Percentiles rank a stretch among this genome's conserved stretches.
Conservation (phyloP, 2,329 filamentous ascomycete genomes). For the Cucurbitaria berberidis region DNA sequence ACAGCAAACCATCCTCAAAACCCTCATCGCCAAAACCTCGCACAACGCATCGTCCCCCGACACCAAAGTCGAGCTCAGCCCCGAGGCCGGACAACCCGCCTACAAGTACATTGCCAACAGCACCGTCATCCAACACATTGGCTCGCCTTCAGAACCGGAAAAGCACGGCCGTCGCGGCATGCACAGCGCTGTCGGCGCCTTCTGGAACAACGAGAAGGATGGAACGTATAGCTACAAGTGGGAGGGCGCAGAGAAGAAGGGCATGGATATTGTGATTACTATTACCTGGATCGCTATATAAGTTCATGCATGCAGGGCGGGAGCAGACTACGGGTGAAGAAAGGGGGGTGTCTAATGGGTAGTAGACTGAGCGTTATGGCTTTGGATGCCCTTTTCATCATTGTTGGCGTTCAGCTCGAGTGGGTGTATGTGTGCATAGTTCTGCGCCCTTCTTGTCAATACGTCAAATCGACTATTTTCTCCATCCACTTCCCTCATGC, state of each 20-base stretch:
- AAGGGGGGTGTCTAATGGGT: neutral
- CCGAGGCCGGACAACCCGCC: slow-evolving; percentile 58
- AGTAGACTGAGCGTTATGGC: slow-evolving; percentile 1
- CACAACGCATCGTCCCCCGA: slow-evolving; percentile 54
- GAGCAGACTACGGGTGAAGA: slow-evolving; percentile 1
- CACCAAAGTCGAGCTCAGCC: neutral
- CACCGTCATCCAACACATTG: slow-evolving; percentile 93
- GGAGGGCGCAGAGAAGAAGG: slow-evolving; percentile 62
- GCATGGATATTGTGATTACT: slow-evolving; percentile 59
- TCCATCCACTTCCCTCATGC: neutral
- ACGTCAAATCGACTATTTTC: slow-evolving; percentile 6
- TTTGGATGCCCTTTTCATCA: slow-evolving; percentile 5
- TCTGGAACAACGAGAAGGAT: slow-evolving; percentile 90
- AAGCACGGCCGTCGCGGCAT: slow-evolving; percentile 86
- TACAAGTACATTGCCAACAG: slow-evolving; percentile 98
- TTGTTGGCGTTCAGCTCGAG: slow-evolving; percentile 10
- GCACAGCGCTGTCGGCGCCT: slow-evolving; percentile 84
- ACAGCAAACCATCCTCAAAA: slow-evolving; percentile 77
- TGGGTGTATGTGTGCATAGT: slow-evolving; percentile 5
- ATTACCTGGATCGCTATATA: slow-evolving; percentile 73
- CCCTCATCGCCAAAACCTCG: slow-evolving; percentile 76
- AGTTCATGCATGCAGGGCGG: neutral
- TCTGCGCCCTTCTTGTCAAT: slow-evolving; percentile 5
- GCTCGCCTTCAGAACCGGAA: slow-evolving; percentile 50
- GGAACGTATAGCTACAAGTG: slow-evolving; percentile 92